Evolutionary conservation across 2,329 filamentous ascomycete species (phyloP), one percentile per base, ranked within the genome.

Genomic region (Aspergillus texensis): DNA sequence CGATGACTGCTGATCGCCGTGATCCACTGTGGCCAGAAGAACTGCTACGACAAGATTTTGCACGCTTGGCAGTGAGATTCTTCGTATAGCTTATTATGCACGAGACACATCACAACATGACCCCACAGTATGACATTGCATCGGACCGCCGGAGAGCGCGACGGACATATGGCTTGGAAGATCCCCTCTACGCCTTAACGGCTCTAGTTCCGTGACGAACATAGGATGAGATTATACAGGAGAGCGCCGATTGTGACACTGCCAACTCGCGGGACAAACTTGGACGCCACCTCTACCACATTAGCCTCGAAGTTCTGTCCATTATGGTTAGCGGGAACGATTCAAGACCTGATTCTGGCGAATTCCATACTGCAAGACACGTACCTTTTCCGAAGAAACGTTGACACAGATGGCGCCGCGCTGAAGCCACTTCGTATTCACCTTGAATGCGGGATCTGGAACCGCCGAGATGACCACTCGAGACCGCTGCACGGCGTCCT

Each of bases 391-490:
- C 11, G 32, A 54, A 36, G 52, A 28, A 21, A 54, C 52, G 24
- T 54, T 54, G 21, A 54, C 21, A 10, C 52, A 54, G 19, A 54
- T 54, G 52, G 52, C 52, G 6, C 32, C 52, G 11, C 52, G 52
- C 52, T 26, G 52, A 19, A 54, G 52, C 30, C 32, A 54, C 28
- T 36, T 54, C 32, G 52, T 54, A 10, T 54, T 28, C 52, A 54
- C 52, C 6, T 24, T 54, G 52, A 54, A 54, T n/a, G 52, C 30
- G 14, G 52, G 52, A 36, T 54, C 52, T 32, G 52, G 52, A n/a
- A 54, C 52, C 6, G 52, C 52, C 24, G 52, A 54, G 32, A 54
- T 54, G 32, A 54, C 52, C 12, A 54, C 52, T 26, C 11, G 52
- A 54, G 52, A 36, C 52, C 30, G 52, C 32, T 36, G 30, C 52